These are phyloP conservation scores for Boletus reticulatus DNA, from an alignment of 768 basidiomycete genomes.

Conservation along the genomic window DNA sequence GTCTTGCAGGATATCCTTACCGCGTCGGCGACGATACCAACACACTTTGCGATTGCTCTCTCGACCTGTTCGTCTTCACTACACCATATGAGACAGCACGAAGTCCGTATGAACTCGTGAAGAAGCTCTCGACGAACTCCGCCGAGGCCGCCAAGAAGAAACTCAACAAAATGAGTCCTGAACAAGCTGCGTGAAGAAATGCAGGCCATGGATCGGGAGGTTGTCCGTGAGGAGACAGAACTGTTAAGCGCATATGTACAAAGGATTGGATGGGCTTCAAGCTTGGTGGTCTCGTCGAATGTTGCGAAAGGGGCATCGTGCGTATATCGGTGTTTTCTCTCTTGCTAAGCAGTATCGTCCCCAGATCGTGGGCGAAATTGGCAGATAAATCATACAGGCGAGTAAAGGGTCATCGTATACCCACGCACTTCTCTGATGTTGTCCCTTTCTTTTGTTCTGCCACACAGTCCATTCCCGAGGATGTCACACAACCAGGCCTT, in stretches of 20 bases:
- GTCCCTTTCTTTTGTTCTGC: not conserved
- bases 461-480: conserved; percentile 70
- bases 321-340: conserved; percentile 14
- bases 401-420: conserved; percentile 1
- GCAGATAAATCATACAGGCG: conserved; percentile 45
- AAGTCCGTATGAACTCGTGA: too few species aligned
- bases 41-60: conserved; percentile 65
- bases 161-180: conserved; percentile 83
- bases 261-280: too few species aligned
- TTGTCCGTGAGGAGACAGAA: conserved; percentile 76
- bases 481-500: conserved; percentile 77
- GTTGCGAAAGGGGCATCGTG: conserved; percentile 74
- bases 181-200: conserved; percentile 76
- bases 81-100: too few species aligned
- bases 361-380: conserved; percentile 49
- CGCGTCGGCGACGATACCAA: conserved; percentile 64
- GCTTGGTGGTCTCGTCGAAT: too few species aligned
- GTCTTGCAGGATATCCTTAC: conserved; percentile 63
- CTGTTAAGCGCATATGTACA: conserved; percentile 74
- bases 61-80: too few species aligned
- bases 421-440: conserved; percentile 1
- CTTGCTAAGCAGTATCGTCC: not conserved
- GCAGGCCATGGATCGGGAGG: conserved; percentile 72
- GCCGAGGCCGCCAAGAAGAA: conserved; percentile 90
- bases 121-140: conserved; percentile 77